Conservation (phyloP, 73 alveolate genomes). For the Symbiodinium natans region DNA sequence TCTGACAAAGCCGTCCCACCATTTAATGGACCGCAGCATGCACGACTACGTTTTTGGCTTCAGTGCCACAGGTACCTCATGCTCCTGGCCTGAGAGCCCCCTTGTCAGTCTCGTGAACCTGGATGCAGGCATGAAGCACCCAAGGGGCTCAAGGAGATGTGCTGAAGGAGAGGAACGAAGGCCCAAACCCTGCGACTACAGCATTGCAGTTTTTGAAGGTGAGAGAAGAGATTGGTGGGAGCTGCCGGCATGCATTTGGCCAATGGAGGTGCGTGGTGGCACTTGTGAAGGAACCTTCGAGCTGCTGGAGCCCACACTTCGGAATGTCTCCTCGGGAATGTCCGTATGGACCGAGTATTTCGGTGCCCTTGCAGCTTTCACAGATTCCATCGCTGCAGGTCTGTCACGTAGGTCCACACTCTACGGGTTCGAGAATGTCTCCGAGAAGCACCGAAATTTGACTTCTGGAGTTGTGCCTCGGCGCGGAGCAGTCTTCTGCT, state of each 20-base stretch:
- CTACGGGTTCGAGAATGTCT: constrained; percentile 34
- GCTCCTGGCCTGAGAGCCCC: neutral
- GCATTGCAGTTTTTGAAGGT: neutral
- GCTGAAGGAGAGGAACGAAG: neutral
- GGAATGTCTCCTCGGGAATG: neutral
- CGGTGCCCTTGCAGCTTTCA: constrained; percentile 43
- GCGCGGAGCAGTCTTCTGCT: constrained; percentile 62
- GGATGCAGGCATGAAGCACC: neutral
- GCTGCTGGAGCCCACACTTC: neutral
- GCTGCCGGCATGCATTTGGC: neutral
- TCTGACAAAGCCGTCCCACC: constrained; percentile 5
- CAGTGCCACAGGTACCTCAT: constrained; percentile 1
- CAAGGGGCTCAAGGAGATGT: neutral
- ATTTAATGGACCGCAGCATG: constrained; percentile 80
- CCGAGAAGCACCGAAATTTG: neutral
- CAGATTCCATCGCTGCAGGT: constrained; percentile 15
- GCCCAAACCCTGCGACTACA: neutral
- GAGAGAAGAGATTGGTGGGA: neutral
- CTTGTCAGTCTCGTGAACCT: neutral
- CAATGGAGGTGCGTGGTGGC: neutral
- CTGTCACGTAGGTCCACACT: constrained; percentile 66
- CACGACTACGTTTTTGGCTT: constrained; percentile 68
- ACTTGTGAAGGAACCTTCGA: neutral
- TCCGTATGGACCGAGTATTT: constrained; percentile 26
- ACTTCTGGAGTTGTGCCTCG: neutral